A percentile compares a stretch with the other conserved stretches of the same genome.
Conservation (phyloP, 73 alveolate species). For the Symbiodinium pilosum region DNA sequence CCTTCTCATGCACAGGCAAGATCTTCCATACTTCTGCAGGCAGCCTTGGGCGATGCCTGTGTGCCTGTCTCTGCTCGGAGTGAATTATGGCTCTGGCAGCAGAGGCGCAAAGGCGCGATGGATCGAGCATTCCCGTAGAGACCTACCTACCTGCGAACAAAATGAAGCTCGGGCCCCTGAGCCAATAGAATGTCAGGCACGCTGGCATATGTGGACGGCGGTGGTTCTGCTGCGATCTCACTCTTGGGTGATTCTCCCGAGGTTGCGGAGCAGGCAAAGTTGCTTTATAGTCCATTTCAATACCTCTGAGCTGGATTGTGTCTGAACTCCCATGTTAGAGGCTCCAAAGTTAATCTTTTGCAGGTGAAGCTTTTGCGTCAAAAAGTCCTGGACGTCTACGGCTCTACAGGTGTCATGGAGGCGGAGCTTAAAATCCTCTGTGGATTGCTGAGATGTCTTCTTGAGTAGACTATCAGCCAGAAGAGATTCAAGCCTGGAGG, state of each 20-base stretch:
- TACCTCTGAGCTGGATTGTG: no score
- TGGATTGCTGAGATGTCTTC: background rate
- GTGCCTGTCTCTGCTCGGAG: conserved; percentile 78
- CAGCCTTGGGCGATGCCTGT: conserved; percentile 11
- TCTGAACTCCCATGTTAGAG: no score
- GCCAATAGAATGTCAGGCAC: conserved; percentile 13
- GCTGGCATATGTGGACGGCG: conserved; percentile 55
- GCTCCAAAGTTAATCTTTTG: no score
- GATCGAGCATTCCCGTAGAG: background rate
- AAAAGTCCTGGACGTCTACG: conserved; percentile 32
- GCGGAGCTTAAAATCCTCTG: background rate
- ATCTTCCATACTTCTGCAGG: background rate
- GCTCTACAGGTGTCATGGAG: conserved; percentile 74
- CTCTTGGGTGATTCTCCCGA: background rate
- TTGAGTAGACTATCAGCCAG: no score
- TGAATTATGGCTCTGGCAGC: conserved; percentile 79
- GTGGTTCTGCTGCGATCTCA: background rate
- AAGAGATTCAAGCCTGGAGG: background rate
- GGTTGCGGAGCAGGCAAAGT: conserved; percentile 68
- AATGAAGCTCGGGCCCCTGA: background rate
- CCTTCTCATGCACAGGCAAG: background rate
- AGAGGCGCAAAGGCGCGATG: conserved; percentile 57
- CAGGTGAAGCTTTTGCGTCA: conserved; percentile 37
- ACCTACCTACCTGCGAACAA: background rate
- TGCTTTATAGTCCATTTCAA: no score